These are phyloP conservation scores for Neurospora sublineolata DNA, from an alignment of 495 filamentous ascomycete species.

Conservation along the genomic window DNA sequence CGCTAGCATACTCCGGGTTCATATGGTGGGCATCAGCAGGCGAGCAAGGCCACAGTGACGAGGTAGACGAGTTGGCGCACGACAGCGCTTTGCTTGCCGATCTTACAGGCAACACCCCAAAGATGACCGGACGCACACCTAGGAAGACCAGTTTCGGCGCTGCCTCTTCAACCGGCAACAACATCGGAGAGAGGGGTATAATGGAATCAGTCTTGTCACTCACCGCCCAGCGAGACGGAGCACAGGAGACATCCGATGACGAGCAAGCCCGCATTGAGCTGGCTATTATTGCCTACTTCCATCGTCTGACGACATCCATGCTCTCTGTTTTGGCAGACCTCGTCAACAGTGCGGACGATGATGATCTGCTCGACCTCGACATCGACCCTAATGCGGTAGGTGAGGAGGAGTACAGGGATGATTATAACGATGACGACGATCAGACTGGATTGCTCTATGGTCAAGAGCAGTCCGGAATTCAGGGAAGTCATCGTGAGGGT, in stretches of 20 bases:
- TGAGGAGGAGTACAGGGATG: slow-evolving; percentile 3
- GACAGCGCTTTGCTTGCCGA: slow-evolving; percentile 38
- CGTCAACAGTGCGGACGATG: slow-evolving; percentile 45
- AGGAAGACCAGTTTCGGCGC: slow-evolving; percentile 21
- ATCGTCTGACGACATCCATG: slow-evolving; percentile 64
- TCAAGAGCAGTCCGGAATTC: background rate
- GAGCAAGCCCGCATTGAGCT: slow-evolving; percentile 45
- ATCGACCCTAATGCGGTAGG: slow-evolving; percentile 13
- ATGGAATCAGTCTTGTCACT: slow-evolving; percentile 29
- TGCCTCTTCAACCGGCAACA: slow-evolving; percentile 1
- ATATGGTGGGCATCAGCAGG: slow-evolving; percentile 99
- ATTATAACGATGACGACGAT: slow-evolving; percentile 15
- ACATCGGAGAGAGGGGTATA: background rate
- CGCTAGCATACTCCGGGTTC: slow-evolving; percentile 80
- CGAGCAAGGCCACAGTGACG: slow-evolving; percentile 53
- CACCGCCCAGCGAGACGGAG: slow-evolving; percentile 14
- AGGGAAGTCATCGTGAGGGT: background rate
- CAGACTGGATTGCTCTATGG: slow-evolving; percentile 13
- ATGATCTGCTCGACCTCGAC: slow-evolving; percentile 35
- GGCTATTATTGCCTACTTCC: slow-evolving; percentile 83
- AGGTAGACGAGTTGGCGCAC: slow-evolving; percentile 36
- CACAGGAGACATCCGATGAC: slow-evolving; percentile 9
- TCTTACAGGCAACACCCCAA: slow-evolving; percentile 6
- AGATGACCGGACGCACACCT: slow-evolving; percentile 5
- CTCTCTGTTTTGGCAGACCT: slow-evolving; percentile 59